These are phyloP conservation scores for Harringtonia lauricola DNA, from an alignment of 2,329 filamentous ascomycete species.

Conservation along the genomic window DNA sequence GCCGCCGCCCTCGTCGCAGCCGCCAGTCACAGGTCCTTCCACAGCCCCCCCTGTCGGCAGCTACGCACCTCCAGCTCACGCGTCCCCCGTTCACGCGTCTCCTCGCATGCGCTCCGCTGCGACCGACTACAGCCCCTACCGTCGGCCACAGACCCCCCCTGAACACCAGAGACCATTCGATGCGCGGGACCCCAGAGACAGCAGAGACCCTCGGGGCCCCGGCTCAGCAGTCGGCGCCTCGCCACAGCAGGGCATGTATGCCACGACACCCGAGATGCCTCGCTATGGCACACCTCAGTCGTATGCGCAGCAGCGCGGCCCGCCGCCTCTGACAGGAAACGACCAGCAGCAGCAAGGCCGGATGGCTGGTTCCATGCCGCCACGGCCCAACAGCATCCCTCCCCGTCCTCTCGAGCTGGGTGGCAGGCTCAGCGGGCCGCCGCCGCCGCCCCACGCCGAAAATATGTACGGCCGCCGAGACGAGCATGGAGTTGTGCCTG, in stretches of 20 bases:
- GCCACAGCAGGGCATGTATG: slow-evolving; percentile 30
- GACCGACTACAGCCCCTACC: slow-evolving; percentile 50
- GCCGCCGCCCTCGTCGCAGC: neutral
- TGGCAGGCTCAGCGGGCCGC: slow-evolving; percentile 22
- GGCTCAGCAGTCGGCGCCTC: slow-evolving; percentile 28
- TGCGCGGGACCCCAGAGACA: slow-evolving; percentile 20
- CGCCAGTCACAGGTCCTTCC: slow-evolving; percentile 6
- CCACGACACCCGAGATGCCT: slow-evolving; percentile 42
- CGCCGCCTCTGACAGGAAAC: slow-evolving; percentile 34
- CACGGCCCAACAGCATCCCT: slow-evolving; percentile 35
- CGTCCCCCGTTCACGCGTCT: slow-evolving; percentile 40
- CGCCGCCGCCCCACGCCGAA: slow-evolving; percentile 9
- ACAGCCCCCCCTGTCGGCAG: slow-evolving; percentile 23
- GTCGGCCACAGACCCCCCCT: slow-evolving; percentile 58
- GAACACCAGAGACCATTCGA: slow-evolving; percentile 52
- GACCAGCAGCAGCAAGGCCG: slow-evolving; percentile 25
- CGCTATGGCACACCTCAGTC: slow-evolving; percentile 49
- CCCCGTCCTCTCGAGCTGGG: slow-evolving; percentile 35
- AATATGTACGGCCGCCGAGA: slow-evolving; percentile 36
- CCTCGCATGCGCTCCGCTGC: slow-evolving; percentile 42
- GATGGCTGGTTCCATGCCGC: too few relatives aligned
- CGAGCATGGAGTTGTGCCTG: slow-evolving; percentile 25
- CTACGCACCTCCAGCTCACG: slow-evolving; percentile 24
- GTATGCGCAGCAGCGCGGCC: slow-evolving; percentile 36
- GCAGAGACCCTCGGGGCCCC: slow-evolving; percentile 29